Evolutionary conservation across 1,284 basidiomycete genomes (phyloP).

Genomic region (Leccinum pachyderme): DNA sequence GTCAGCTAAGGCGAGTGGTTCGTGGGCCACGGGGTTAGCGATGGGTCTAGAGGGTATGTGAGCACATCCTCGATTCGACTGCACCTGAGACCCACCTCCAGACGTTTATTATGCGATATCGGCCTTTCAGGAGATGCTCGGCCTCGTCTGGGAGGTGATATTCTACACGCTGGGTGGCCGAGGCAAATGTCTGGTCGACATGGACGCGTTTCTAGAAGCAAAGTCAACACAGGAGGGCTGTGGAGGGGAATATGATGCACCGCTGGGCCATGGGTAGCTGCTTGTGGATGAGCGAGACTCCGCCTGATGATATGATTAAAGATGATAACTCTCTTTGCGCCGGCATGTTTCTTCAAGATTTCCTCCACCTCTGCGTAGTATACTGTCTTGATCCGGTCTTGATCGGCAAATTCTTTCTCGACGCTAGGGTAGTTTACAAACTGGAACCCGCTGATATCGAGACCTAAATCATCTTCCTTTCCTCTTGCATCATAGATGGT

Average conservation of each 20-base stretch:
- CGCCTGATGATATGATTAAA: slow-evolving; percentile 45
- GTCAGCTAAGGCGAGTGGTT: slow-evolving; percentile 21
- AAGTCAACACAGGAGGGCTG: not conserved
- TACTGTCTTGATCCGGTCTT: slow-evolving; percentile 31
- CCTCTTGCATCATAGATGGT: slow-evolving; percentile 3
- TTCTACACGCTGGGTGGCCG: slow-evolving; percentile 39
- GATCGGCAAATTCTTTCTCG: slow-evolving; percentile 42
- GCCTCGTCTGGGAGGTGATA: slow-evolving; percentile 41
- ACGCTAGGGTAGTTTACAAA: slow-evolving; percentile 19
- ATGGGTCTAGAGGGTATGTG: slow-evolving; percentile 35
- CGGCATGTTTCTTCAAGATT: slow-evolving; percentile 39
- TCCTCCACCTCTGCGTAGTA: slow-evolving; percentile 39
- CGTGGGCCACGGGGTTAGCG: slow-evolving; percentile 36
- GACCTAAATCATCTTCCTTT: not conserved
- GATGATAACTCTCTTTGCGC: slow-evolving; percentile 38
- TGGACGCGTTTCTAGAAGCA: not conserved
- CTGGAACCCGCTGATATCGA: slow-evolving; percentile 1
- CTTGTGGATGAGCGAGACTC: slow-evolving; percentile 3
- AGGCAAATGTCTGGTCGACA: slow-evolving; percentile 42
- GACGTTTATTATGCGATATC: slow-evolving; percentile 53
- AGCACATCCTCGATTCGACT: not conserved
- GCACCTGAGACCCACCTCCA: slow-evolving; percentile 36
- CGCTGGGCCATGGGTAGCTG: slow-evolving; percentile 29
- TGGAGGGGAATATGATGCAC: slow-evolving; percentile 24
- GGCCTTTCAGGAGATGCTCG: slow-evolving; percentile 39